Base-by-base conservation (phyloP, 257 asterid species). In the Nicotiana noctiflora region DNA sequence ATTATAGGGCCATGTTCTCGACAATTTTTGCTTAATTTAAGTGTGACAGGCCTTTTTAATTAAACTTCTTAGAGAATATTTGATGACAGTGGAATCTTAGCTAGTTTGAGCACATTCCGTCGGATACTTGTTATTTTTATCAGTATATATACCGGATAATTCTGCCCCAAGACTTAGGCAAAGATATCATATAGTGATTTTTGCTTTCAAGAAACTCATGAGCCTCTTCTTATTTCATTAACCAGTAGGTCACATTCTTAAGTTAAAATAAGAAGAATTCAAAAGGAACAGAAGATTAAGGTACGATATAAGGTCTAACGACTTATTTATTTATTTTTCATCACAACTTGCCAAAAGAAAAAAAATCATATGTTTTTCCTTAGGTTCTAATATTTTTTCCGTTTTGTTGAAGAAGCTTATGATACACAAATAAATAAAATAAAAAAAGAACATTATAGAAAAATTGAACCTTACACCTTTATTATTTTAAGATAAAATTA, bases 1-100 rank as follows among this genome's bases (percentile, higher is more conserved):
- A 27, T 27, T 27, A 2, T 27, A 27, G 29, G 46, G 46, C 68
- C 19, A 8, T 76, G 27, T 74, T 64, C 40, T 10, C 44, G 23
- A 63, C 64, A 75, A 74, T 63, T 59, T 62, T 79, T 31, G 79
- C 63, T 63, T 84, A 40, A 40, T 40, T 8, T 32, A 62, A 2
- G 11, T 7, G 66, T 37, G 4, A 12, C 3, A 8, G 7, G 21
- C 2, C 14, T 7, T 37, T 37, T 7, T 37, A 37, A 7, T 37
- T 7, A 6, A 37, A 37, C 10, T 0, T 34, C 40, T 34, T 5
- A 34, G 44, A 34, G 44, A 34, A 34, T 34, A 34, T 34, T 34
- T 6, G 44, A 34, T 6, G 8, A 34, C 4, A 8, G 44, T 34
- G 8, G 0, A 0, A 34, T 34, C 2, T 34, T 7, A 34, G 44